Conservation (phyloP, 108 stramenopile species). For the Skeletonema grethae region DNA sequence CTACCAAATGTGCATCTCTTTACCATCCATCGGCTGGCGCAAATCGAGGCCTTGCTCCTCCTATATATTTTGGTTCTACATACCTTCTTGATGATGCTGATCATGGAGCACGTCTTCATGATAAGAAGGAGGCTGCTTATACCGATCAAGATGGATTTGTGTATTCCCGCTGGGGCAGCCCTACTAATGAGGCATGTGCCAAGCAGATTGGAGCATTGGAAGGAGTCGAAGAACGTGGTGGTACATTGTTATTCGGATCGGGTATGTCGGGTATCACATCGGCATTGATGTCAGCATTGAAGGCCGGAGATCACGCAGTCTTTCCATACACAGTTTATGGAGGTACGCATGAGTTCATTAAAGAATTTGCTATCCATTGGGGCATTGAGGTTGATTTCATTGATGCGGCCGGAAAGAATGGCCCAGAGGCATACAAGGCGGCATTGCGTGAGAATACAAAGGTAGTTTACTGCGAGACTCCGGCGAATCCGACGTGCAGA, state of each 20-base stretch:
- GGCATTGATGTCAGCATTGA: slow-evolving; percentile 61
- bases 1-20: slow-evolving; percentile 57
- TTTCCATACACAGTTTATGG: slow-evolving; percentile 91
- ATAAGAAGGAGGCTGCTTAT: slow-evolving; percentile 54
- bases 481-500: slow-evolving; percentile 90
- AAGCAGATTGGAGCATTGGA: slow-evolving; percentile 59
- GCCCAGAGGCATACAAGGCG: slow-evolving; percentile 42
- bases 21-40: slow-evolving; percentile 49
- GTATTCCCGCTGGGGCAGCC: slow-evolving; percentile 54
- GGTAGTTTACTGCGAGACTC: slow-evolving; percentile 88
- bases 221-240: slow-evolving; percentile 45
- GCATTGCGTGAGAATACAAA: slow-evolving; percentile 58
- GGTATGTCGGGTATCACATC: slow-evolving; percentile 80
- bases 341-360: slow-evolving; percentile 80
- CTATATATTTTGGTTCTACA: slow-evolving; percentile 58
- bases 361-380: slow-evolving; percentile 53
- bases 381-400: slow-evolving; percentile 56
- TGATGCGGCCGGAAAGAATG: slow-evolving; percentile 40
- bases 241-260: slow-evolving; percentile 59
- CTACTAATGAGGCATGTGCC: slow-evolving; percentile 58
- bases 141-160: slow-evolving; percentile 61
- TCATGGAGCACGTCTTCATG: slow-evolving; percentile 59
- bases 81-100: slow-evolving; percentile 56
- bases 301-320: slow-evolving; percentile 79
- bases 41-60: slow-evolving; percentile 51